Evolutionary conservation across 495 filamentous ascomycete genomes (phyloP), one percentile per base, ranked within the genome.

Genomic region (Xylaria palmicola): DNA sequence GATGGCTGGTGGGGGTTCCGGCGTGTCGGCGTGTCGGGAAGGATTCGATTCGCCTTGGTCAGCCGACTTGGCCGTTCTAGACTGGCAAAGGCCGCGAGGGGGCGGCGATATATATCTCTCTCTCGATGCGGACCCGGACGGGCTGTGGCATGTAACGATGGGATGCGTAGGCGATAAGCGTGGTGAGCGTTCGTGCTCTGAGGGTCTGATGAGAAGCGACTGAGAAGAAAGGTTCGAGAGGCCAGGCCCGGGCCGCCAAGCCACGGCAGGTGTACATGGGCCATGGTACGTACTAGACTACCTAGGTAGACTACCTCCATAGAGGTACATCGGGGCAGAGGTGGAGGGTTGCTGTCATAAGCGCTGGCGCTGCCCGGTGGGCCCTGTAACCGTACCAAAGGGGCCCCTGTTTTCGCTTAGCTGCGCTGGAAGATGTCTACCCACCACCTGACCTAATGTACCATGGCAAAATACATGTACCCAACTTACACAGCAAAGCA

Each of bases 1-100:
- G 37, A 26, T 39, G 5, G 34, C 9, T 34, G 32, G 17, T 20
- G 24, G 29, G 36, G 29, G 30, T 34, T 34, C 54, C 37, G 58
- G 58, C 48, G 34, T 44, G 37, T 60, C 58, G 58, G 58, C 44
- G 57, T 36, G 40, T 45, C 49, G 50, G 50, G 36, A 50, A 40
- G 43, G 59, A 61, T 47, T 32, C 24, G 45, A 43, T 20, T 45
- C 34, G 17, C 30, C 59, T n/a, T 22, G 27, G 40, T 22, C 39
- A 29, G 36, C 9, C 27, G 20, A 20, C 20, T 39, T 45, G 41
- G 20, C n/a, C 45, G 41, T 40, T 54, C 59, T 26, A 55, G 59
- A 48, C 50, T 30, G 26, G 34, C 40, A 45, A 45, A 61, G 50
- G 59, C 59, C 44, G 50, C 59, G 59, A 61, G 59, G 40, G 24